A percentile compares a stretch with the other conserved stretches of the same genome.
Conservation (phyloP, 2,329 filamentous ascomycete genomes). For the Paramyrothecium roridum region DNA sequence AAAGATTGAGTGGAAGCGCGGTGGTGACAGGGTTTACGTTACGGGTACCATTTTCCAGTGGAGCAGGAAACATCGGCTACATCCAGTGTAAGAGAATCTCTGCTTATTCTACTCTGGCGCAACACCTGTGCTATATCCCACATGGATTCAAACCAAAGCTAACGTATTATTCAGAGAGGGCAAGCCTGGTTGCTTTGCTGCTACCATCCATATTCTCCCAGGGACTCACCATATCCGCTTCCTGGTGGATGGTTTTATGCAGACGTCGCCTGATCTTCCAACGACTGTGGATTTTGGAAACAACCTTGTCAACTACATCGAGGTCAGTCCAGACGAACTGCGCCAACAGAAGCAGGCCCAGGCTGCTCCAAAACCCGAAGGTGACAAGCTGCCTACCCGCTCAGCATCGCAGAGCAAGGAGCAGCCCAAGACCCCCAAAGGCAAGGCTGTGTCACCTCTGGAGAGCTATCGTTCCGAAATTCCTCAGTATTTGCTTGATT, state of each 20-base stretch:
- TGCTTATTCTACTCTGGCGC: neutral
- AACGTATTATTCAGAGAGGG: slow-evolving; percentile 38
- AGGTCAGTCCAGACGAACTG: slow-evolving; percentile 77
- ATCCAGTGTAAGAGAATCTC: slow-evolving; percentile 68
- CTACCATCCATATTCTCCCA: slow-evolving; percentile 78
- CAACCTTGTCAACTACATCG: slow-evolving; percentile 97
- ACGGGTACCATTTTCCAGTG: slow-evolving; percentile 97
- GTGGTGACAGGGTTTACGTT: slow-evolving; percentile 89
- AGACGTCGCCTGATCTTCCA: slow-evolving; percentile 79
- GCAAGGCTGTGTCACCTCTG: slow-evolving; percentile 52
- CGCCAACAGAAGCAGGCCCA: slow-evolving; percentile 21
- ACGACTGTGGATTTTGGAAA: slow-evolving; percentile 98
- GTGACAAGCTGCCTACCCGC: slow-evolving; percentile 1
- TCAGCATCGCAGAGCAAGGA: slow-evolving; percentile 30
- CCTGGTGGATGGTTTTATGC: slow-evolving; percentile 90
- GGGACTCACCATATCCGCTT: slow-evolving; percentile 98
- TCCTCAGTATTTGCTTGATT: slow-evolving; percentile 81
- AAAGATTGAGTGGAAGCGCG: slow-evolving; percentile 77
- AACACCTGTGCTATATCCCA: neutral
- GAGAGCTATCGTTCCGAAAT: slow-evolving; percentile 70
- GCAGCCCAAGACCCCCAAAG: slow-evolving; percentile 42
- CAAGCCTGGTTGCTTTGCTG: slow-evolving; percentile 64
- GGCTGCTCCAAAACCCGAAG: slow-evolving; percentile 25
- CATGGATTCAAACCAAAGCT: neutral
- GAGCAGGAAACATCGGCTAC: slow-evolving; percentile 88